phyloP scores from a whole-genome alignment of 2,329 filamentous ascomycete species.

The Aureobasidium sp. region DNA sequence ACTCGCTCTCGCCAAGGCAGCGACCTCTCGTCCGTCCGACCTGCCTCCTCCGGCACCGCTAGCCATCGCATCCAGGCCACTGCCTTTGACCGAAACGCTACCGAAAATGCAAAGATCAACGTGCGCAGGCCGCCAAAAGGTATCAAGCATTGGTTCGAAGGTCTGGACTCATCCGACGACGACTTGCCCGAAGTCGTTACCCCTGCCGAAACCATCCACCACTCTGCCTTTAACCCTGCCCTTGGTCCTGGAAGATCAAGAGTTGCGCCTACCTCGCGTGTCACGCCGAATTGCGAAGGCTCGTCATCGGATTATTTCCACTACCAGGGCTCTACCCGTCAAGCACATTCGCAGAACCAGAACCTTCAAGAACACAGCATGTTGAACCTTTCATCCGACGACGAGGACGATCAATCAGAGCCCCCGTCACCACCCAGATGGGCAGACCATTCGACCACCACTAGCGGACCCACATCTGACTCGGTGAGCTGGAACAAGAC shows the following conservation, averaged over 20 bases:
- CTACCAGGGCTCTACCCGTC: not conserved
- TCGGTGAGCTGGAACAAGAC: constrained; percentile 1
- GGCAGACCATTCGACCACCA: constrained; percentile 9
- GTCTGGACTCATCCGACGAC: constrained; percentile 25
- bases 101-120: constrained; percentile 39
- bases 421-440: constrained; percentile 13
- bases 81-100: constrained; percentile 29
- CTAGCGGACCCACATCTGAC: not conserved
- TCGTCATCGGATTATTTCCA: constrained; percentile 12
- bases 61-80: constrained; percentile 14
- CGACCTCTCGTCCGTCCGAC: constrained; percentile 9
- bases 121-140: constrained; percentile 39
- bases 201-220: constrained; percentile 9
- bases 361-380: constrained; percentile 11
- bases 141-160: constrained; percentile 44
- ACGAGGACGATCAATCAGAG: constrained; percentile 24
- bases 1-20: not conserved
- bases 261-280: constrained; percentile 14
- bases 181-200: constrained; percentile 15
- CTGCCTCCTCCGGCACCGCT: constrained; percentile 3
- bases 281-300: constrained; percentile 11
- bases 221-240: constrained; percentile 14
- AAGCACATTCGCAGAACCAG: not conserved
- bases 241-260: constrained; percentile 15
- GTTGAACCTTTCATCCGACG: constrained; percentile 16